Base-by-base conservation (phyloP, 495 filamentous ascomycete species). In the Hypoxylon subgilvum region DNA sequence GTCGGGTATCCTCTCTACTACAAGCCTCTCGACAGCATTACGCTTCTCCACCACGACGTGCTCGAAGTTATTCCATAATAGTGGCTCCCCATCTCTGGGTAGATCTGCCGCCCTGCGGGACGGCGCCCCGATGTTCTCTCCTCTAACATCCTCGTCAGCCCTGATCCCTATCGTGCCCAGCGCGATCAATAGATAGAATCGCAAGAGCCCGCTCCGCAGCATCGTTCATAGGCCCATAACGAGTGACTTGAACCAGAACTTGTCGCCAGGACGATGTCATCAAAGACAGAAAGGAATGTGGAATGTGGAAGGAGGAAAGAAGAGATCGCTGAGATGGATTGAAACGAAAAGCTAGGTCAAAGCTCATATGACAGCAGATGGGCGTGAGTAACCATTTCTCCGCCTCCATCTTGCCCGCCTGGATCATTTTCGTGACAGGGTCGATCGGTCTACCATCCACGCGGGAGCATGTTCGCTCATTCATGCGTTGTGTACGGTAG, bases 181-280 rank as follows among this genome's bases (percentile, higher is more conserved):
- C 63, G 63, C 63, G 59, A 66, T 51, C 40, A 66, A 36, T 32
- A 66, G 42, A 48, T 18, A 61, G 42, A 35, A 69, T 52, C 58
- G 51, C 66, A 66, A 59, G 38, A 69, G 54, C 58, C 66, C 39
- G 63, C 54, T 61, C 58, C 59, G 54, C 63, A 43, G 23, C 66
- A 69, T 69, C 14, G 25, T 57, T 69, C 55, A 69, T 39, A 31
- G 54, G 54, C 42, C 66, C 66, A 69, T 69, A 66, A 52, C 36
- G 53, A 41, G 47, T 49, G 41, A 57, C 42, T 41, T 28, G 44
- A 52, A 45, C 12, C 23, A 43, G n/a, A 38, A 34, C 17, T 40
- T 38, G 58, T 57, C 63, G 39, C 60, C 52, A 53, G 52, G 43
- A 59, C 47, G 51, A 44, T 49, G 39, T 57, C 44, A 27, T 44